These are phyloP conservation scores for Angomonas deanei DNA, from an alignment of 208 protist genomes.

Conservation along the genomic window DNA sequence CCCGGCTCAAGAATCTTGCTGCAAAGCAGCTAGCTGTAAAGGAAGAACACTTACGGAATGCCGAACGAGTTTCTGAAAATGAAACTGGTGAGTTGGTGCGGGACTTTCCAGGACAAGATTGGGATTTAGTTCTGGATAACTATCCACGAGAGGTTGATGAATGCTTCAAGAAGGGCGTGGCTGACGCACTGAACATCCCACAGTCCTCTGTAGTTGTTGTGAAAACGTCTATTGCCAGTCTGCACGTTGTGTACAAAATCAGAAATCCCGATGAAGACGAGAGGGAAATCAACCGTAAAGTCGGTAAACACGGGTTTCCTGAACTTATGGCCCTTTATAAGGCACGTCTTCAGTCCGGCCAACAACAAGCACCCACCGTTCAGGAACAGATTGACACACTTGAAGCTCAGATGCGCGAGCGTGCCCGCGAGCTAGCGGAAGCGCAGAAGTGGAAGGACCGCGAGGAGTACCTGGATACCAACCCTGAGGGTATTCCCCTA, in stretches of 20 bases:
- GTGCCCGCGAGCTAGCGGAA: conserved; percentile 58
- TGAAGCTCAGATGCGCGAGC: conserved; percentile 54
- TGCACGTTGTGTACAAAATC: not conserved
- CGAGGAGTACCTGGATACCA: conserved; percentile 30
- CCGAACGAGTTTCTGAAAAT: too few species aligned
- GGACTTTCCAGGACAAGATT: not conserved
- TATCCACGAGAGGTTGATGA: not conserved
- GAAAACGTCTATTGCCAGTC: not conserved
- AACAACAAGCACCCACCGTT: too few species aligned
- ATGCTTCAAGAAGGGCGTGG: not conserved
- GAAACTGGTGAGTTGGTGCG: conserved; percentile 32
- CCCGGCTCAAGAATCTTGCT: conserved; percentile 39
- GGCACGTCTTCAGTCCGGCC: too few species aligned
- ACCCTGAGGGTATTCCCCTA: conserved; percentile 56
- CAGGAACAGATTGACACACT: conserved; percentile 42
- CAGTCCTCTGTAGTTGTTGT: not conserved
- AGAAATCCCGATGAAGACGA: not conserved
- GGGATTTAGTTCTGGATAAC: conserved; percentile 9
- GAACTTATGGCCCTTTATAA: too few species aligned
- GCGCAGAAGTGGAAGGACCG: conserved; percentile 66
- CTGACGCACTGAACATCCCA: not conserved
- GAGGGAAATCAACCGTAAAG: conserved; percentile 23
- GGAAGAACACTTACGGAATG: too few species aligned
- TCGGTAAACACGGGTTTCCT: too few species aligned
- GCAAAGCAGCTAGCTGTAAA: conserved; percentile 39